Conservation (phyloP, 176 grass and related monocot genomes). For the Elaeis guineensis region DNA sequence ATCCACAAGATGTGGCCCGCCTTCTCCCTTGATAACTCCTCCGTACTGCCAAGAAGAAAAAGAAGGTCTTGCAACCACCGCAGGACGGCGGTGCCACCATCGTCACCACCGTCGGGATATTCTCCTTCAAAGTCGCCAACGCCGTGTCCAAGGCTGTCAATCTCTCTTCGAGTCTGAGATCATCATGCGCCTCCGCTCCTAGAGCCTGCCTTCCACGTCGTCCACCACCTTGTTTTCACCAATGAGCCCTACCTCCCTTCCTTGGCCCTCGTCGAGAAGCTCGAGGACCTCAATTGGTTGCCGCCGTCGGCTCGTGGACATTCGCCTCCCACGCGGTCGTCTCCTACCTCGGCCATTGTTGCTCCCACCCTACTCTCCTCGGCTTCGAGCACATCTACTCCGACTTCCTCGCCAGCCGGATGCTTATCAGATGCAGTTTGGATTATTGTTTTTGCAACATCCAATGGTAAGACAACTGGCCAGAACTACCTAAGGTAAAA, state of each 20-base stretch:
- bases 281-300: slow-evolving; percentile 80
- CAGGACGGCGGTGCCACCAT: neutral
- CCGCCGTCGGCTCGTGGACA: no score
- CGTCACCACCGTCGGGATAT: slow-evolving; percentile 44
- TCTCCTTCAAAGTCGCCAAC: slow-evolving; percentile 88
- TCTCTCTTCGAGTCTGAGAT: slow-evolving; percentile 72
- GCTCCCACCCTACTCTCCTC: slow-evolving; percentile 43
- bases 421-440: no score
- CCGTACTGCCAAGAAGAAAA: slow-evolving; percentile 52
- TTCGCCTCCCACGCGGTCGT: no score
- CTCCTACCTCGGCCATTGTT: slow-evolving; percentile 57
- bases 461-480: no score
- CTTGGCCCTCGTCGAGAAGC: slow-evolving; percentile 79
- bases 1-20: slow-evolving; percentile 56
- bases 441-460: no score
- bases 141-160: slow-evolving; percentile 66
- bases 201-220: slow-evolving; percentile 49
- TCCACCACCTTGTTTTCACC: slow-evolving; percentile 60
- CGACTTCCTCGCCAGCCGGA: slow-evolving; percentile 68
- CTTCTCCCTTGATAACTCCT: slow-evolving; percentile 38
- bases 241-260: slow-evolving; percentile 66
- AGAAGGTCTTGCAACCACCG: slow-evolving; percentile 4
- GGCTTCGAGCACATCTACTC: slow-evolving; percentile 93
- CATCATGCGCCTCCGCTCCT: slow-evolving; percentile 33
- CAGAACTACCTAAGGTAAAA: no score